Conservation (phyloP, 345 rosid genomes). For the Citrus hindsii region DNA sequence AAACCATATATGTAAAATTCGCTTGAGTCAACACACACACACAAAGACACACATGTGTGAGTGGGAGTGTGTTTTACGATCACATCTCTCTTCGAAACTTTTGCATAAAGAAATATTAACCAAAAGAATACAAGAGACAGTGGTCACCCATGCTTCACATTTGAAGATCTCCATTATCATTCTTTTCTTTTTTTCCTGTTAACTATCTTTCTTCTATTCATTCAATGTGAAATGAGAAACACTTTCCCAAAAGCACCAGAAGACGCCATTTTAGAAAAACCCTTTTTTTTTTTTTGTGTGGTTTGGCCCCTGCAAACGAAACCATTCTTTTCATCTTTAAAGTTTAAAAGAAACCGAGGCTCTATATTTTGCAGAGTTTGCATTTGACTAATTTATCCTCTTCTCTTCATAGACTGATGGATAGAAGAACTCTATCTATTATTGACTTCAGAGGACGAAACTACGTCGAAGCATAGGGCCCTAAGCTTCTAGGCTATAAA, state of each 20-base stretch:
- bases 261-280: slow-evolving; percentile 6
- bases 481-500: too few species aligned
- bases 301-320: neutral
- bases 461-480: too few species aligned
- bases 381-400: neutral
- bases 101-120: too few species aligned
- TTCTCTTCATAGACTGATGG: neutral
- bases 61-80: too few species aligned
- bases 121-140: neutral
- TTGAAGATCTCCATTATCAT: neutral
- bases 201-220: neutral
- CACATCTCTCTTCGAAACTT: too few species aligned
- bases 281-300: neutral
- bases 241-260: slow-evolving; percentile 10
- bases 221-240: neutral
- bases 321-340: neutral
- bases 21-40: too few species aligned
- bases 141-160: neutral
- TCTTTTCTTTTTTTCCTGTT: too few species aligned
- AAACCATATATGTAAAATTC: too few species aligned
- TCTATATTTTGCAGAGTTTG: neutral
- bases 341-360: neutral
- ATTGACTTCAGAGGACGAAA: too few species aligned
- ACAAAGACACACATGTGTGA: too few species aligned
- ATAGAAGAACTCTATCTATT: too few species aligned